Evolutionary conservation across 768 basidiomycete species (phyloP), one percentile per base, ranked within the genome.

Genomic region (Trametes coccinea): DNA sequence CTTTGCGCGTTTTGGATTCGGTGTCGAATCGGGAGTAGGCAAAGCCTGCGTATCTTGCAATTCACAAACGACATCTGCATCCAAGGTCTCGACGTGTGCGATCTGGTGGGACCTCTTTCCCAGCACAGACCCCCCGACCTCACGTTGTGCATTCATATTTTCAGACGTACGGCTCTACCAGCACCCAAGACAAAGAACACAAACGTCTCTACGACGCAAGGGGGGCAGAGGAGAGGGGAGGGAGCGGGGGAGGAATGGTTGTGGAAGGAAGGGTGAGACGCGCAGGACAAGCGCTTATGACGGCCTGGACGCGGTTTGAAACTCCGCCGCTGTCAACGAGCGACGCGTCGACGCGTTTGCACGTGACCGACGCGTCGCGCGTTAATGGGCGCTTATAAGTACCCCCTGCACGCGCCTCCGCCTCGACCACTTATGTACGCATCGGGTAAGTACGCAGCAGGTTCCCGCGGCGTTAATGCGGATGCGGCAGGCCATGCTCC

Each of bases 1-100:
- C 54, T 84, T 82, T 46, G 80, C 74, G 56, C 89, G 87, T 75
- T 91, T 91, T 39, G 82, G 77, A 66, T 81, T 83, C 17, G 89
- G 88, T 7, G 84, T 85, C 33, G 78, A 74, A 63, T 88, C 85
- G 5, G 88, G 87, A 0, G 87, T 86, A 63, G 78, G 80, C 33
- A 82, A 78, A 31, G 53, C 47, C 45, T 46, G 39, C 4, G 60
- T 43, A 46, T 60, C 39, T 39, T 61, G 56, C 39, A 50, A 51
- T 44, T 64, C 61, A 43, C 71, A 72, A 66, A 62, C 75, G 74
- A 67, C 78, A 75, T 68, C 75, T 65, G 69, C 71, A 66, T 71
- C 72, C 63, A 68, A 48, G 11, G 31, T 39, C 27, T 72, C 73
- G 41, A 62, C 33, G 8, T 63, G 62, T 11, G 64, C 64, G 22